Conservation (phyloP, 2,329 filamentous ascomycete species). For the Botrytis cinerea region DNA sequence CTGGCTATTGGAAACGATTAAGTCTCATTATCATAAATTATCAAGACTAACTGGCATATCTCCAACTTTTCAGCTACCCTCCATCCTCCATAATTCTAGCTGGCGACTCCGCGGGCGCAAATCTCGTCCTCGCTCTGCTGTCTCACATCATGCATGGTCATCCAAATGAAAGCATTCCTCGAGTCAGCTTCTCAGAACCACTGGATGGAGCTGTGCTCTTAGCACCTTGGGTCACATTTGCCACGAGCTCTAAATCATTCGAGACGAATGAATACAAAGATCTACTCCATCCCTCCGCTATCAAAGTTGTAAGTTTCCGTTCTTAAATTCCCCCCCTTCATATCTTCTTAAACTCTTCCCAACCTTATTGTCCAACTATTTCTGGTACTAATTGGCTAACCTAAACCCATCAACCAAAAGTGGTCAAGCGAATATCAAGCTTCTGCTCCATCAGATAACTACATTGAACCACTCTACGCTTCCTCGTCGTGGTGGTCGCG, state of each 20-base stretch:
- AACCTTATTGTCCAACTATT: background rate
- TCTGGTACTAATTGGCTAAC: conserved; percentile 46
- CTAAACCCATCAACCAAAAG: conserved; percentile 42
- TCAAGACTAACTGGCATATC: conserved; percentile 55
- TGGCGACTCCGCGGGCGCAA: conserved; percentile 57
- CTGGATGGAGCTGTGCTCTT: conserved; percentile 56
- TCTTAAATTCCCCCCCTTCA: background rate
- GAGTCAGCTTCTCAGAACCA: conserved; percentile 45
- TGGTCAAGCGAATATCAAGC: conserved; percentile 42
- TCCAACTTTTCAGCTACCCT: conserved; percentile 60
- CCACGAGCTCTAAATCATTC: conserved; percentile 47
- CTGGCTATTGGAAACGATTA: background rate
- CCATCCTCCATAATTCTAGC: conserved; percentile 45
- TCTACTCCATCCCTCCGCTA: conserved; percentile 46
- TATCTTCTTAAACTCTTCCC: conserved; percentile 29
- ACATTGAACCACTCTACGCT: conserved; percentile 54
- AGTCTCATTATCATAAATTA: conserved; percentile 48
- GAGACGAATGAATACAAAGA: conserved; percentile 53
- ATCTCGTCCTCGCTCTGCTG: conserved; percentile 48
- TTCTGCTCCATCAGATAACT: conserved; percentile 47
- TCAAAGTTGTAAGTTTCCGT: background rate
- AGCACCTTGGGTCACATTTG: conserved; percentile 59
- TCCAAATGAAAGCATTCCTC: conserved; percentile 57
- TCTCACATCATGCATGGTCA: conserved; percentile 59
- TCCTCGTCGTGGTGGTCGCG: conserved; percentile 55